A percentile compares a stretch with the other conserved stretches of the same genome.
Conservation (phyloP, 768 basidiomycete species). For the Hypsizygus marmoreus region DNA sequence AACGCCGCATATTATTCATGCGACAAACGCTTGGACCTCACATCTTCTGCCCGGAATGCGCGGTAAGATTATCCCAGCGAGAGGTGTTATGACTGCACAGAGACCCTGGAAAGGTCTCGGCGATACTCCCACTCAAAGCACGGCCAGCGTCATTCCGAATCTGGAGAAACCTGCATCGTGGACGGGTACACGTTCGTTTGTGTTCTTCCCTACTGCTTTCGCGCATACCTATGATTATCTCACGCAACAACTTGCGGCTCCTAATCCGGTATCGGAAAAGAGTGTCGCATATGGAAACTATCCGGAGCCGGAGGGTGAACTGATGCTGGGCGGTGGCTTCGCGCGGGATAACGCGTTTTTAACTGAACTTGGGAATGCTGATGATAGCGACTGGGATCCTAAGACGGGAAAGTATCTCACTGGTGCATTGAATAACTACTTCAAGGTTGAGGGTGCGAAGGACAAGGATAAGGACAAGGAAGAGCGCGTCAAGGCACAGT, state of each 20-base stretch:
- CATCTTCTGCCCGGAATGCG: conserved; percentile 68
- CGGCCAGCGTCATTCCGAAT: background rate
- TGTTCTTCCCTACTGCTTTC: conserved; percentile 51
- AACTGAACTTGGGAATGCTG: conserved; percentile 38
- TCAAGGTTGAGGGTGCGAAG: conserved; percentile 30
- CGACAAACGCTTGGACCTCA: conserved; percentile 82
- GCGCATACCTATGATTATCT: conserved; percentile 64
- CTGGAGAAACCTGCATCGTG: conserved; percentile 17
- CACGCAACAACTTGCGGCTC: conserved; percentile 51
- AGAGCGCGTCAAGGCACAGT: conserved; percentile 54
- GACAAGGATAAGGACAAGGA: conserved; percentile 33
- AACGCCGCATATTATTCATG: conserved; percentile 72
- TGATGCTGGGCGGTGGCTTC: conserved; percentile 72
- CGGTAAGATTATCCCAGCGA: conserved; percentile 59
- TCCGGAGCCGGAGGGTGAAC: conserved; percentile 39
- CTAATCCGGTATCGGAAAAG: background rate
- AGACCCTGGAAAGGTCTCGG: conserved; percentile 43
- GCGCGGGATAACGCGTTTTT: conserved; percentile 32
- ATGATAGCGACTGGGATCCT: conserved; percentile 35
- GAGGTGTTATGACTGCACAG: conserved; percentile 69
- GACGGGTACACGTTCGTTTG: conserved; percentile 54
- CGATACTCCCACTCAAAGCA: conserved; percentile 6
- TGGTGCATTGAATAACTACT: conserved; percentile 53
- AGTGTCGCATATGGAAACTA: conserved; percentile 5
- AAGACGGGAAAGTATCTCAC: conserved; percentile 30